Percentiles rank a stretch among this genome's conserved stretches.
phyloP scores from a whole-genome alignment of 2,329 filamentous ascomycete genomes.

The Colletotrichum tropicicola region DNA sequence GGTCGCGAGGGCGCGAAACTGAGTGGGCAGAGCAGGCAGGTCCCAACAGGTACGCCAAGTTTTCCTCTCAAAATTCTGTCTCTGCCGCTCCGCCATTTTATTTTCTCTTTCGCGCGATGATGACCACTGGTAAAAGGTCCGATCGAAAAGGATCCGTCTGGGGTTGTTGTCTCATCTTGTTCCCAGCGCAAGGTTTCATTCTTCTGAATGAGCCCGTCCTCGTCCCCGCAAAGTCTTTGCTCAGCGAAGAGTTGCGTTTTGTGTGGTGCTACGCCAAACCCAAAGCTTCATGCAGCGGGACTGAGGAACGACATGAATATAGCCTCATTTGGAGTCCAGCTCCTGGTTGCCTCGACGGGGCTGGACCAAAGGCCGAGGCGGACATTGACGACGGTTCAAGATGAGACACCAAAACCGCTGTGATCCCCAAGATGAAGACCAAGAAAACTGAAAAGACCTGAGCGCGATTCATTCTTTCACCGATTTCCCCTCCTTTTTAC shows the following conservation, averaged over 20 bases:
- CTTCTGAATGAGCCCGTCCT: constrained; percentile 24
- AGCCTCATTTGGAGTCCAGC: constrained; percentile 62
- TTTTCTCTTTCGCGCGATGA: constrained; percentile 49
- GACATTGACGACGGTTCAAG: constrained; percentile 46
- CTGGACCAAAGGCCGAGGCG: constrained; percentile 69
- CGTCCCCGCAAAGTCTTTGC: constrained; percentile 6
- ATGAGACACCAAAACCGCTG: constrained; percentile 56
- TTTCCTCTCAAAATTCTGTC: neutral
- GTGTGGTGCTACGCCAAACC: neutral
- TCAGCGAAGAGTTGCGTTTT: neutral
- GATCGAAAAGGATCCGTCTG: constrained; percentile 59
- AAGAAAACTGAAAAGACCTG: constrained; percentile 81
- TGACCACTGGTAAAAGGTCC: constrained; percentile 73
- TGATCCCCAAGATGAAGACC: constrained; percentile 59
- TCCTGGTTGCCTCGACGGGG: constrained; percentile 53
- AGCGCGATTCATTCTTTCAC: constrained; percentile 43
- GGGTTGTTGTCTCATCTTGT: constrained; percentile 46
- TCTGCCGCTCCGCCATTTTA: neutral
- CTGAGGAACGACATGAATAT: constrained; percentile 8
- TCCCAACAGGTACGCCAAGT: neutral
- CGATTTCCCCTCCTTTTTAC: constrained; percentile 1
- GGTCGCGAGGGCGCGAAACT: constrained; percentile 19
- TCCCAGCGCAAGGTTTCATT: constrained; percentile 32
- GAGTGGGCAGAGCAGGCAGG: neutral
- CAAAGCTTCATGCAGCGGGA: neutral